Base-by-base conservation (phyloP, 164 flowering plant species). In the Macadamia tetraphylla region DNA sequence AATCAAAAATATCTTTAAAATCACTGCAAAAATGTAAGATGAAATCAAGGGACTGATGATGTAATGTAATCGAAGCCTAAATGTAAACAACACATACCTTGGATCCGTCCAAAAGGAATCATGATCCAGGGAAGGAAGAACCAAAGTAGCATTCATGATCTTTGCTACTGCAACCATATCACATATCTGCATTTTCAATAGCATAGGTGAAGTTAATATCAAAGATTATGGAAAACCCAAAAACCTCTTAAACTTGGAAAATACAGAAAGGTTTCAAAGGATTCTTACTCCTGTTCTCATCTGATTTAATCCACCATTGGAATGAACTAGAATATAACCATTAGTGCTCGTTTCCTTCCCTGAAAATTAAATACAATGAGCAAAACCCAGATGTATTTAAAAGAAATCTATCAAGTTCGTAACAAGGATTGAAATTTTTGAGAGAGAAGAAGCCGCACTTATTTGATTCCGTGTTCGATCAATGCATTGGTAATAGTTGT, bases 301-400 rank as follows among this genome's bases (percentile, higher is more conserved):
- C 69, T 88, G 93, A 76, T 88, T 88, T 77, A 88, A 71, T 76
- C 93, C 90, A 32, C 93, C 93, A 77, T 86, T 88, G 35, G 93
- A 89, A 70, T 88, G 87, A 74, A 81, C 85, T 29, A 85, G 68
- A 62, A 88, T 71, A 66, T 86, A 88, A 7, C 90, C 92, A 74
- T 86, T 88, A 1, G 86, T 82, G 30, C 73, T 62, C 6, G 62
- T 11, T 2, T 59, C 67, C 0, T 35, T 64, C 35, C 75, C 86
- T 84, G 60, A 60, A 58, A 60, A 52, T 17, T 6, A 42, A 42
- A 6, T 17, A n/a, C 17, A 6, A 29, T 29, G 32, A 31, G 13
- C 10, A 23, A 53, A 51, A 13, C 29, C 2, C n/a, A 52, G 7
- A 7, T 7, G 1, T 2, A 46, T 8, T 46, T 2, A 8, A 52